These are phyloP conservation scores for Pythium myriotylum DNA, from an alignment of 352 stramenopile species.

Conservation along the genomic window DNA sequence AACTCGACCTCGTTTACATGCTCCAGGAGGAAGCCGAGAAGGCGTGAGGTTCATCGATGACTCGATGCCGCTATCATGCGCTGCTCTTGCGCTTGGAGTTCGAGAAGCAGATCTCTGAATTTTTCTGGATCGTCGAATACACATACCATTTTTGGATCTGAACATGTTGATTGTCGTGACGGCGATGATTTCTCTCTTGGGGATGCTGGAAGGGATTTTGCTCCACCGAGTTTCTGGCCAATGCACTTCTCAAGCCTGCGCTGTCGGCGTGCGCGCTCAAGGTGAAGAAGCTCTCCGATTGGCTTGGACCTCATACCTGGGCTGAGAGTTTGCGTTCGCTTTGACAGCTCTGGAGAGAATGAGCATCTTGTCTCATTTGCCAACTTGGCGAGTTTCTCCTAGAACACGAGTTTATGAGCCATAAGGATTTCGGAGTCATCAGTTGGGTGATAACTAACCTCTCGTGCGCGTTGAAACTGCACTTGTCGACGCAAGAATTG, in stretches of 20 bases:
- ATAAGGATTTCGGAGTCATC: neutral
- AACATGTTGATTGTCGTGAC: neutral
- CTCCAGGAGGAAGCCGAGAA: constrained; percentile 17
- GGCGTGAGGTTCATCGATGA: neutral
- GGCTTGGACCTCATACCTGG: constrained; percentile 7
- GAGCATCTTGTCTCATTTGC: constrained; percentile 9
- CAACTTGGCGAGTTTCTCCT: constrained; percentile 10
- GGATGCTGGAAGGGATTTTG: neutral
- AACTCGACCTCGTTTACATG: constrained; percentile 27
- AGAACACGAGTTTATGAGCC: neutral
- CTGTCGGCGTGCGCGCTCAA: constrained; percentile 9
- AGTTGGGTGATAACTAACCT: neutral
- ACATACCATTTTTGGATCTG: neutral
- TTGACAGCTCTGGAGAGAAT: constrained; percentile 20
- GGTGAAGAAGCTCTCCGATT: constrained; percentile 10
- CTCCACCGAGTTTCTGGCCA: neutral
- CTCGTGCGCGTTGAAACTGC: constrained; percentile 8
- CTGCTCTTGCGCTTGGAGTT: constrained; percentile 22
- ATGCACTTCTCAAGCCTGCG: constrained; percentile 21
- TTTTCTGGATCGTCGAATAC: constrained; percentile 5
- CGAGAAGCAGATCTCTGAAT: constrained; percentile 16
- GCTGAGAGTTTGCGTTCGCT: constrained; percentile 14
- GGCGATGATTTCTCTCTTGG: neutral
- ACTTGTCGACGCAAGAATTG: constrained; percentile 19
- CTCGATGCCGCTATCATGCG: constrained; percentile 19